Base-by-base conservation (phyloP, 2,329 filamentous ascomycete species). In the Xylaria digitata region DNA sequence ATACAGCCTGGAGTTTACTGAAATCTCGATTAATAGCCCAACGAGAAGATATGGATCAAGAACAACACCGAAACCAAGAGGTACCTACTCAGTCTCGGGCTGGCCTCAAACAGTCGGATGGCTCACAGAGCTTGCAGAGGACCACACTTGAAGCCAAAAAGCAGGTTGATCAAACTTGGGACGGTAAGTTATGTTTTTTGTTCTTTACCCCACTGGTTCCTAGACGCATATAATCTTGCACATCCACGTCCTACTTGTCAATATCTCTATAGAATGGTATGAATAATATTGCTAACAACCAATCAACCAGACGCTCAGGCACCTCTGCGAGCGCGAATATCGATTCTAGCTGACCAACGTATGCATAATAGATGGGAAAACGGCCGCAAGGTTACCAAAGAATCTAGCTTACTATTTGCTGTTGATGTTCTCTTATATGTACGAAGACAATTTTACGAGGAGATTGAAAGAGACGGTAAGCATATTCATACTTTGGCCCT, bases 351-450 rank as follows among this genome's bases (percentile, higher is more conserved):
- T 8, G 90, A 93, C 70, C 88, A 93, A 53, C 85, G 89, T 66
- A 91, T 94, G 71, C 82, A 82, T 30, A 83, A 88, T 65, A 82
- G 81, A 45, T 95, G 91, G 92, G 82, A 84, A 32, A 83, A 85
- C 55, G 91, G 90, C 49, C 82, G 83, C 43, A 87, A 85, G 65
- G 82, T 94, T 19, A 88, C 85, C 55, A 88, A 85, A 72, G 87
- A 90, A 15, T 90, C 83, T 70, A 86, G 86, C 66, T 84, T 89
- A 4, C 86, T 85, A 55, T 95, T 95, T 78, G 92, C 92, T 5
- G 89, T 87, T 40, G 88, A 92, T 56, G 87, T 93, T 19, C 81
- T 96, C 45, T 80, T 90, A n/a, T 82, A 89, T 75, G 86, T 92
- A 60, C 87, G 89, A 42, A 84, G 84, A 68, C 83, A 83, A n/a